A percentile compares a stretch with the other conserved stretches of the same genome.
These are phyloP conservation scores for Magnolia kwangsiensis DNA, from an alignment of 164 flowering plant genomes.

Conservation along the genomic window DNA sequence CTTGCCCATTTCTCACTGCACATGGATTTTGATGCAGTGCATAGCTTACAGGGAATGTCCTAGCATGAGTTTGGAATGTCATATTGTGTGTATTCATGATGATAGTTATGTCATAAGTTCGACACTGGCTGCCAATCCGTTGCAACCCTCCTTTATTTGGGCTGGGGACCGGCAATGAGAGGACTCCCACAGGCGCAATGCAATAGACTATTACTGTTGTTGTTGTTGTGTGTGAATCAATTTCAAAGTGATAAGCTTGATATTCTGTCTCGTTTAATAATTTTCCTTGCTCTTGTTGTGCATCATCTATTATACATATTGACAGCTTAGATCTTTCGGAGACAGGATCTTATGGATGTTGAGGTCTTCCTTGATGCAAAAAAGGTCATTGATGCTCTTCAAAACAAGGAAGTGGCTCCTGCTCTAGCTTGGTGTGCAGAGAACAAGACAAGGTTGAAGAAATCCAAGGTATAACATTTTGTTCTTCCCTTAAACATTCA, in stretches of 20 bases:
- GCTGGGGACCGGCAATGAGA: no score
- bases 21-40: no score
- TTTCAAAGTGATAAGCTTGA: not conserved
- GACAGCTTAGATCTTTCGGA: conserved; percentile 11
- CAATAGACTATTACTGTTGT: no score
- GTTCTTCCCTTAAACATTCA: no score
- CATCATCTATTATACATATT: not conserved
- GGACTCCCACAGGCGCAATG: no score
- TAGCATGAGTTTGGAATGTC: no score
- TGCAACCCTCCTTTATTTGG: no score
- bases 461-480: conserved; percentile 61
- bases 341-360: conserved; percentile 91
- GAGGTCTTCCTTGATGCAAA: conserved; percentile 92
- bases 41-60: no score
- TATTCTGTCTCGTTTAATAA: not conserved
- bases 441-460: conserved; percentile 85
- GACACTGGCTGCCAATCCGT: no score
- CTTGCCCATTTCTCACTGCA: no score
- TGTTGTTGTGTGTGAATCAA: not conserved
- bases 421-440: conserved; percentile 97
- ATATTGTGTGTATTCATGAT: no score
- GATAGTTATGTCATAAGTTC: no score
- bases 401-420: conserved; percentile 77
- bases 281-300: not conserved
- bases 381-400: conserved; percentile 86